Evolutionary conservation across 192 early-diverging fungal genomes (phyloP), one percentile per base, ranked within the genome.

Genomic region (Coemansia sp.): DNA sequence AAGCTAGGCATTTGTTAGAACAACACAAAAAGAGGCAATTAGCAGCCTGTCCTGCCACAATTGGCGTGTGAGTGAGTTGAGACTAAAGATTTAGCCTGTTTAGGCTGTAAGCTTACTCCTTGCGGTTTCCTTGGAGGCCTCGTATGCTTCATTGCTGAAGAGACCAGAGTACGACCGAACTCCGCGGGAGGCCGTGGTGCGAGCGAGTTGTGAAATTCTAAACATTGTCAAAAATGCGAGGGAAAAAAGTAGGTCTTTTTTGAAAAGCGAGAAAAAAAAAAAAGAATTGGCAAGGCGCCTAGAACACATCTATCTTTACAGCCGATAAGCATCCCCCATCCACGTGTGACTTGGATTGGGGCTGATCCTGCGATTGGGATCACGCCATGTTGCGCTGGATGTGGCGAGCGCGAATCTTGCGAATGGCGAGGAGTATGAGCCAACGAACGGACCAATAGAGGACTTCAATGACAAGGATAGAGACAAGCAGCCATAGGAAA

Each of bases 61-160:
- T 20, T 46, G 43, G n/a, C n/a, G 18, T 23, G 9, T 21, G 9
- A 14, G 40, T 1, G 40, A 8, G 18, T 46, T 46, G 43, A 46
- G 9, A 21, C 7, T 55, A 21, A 31, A 18, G 57, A 59, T 59
- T 37, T 58, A 16, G 13, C 31, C 28, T 10, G 5, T 48, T 8
- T 51, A 3, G 24, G 24, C 13, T 24, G 38, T 34, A 39, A 20
- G 62, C 76, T 69, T 78, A 78, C 76, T 48, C 55, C 64, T 71
- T 35, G 79, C 69, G 31, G 71, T 59, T 71, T 81, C 79, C 70
- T 76, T 75, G 55, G 79, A 67, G 3, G 69, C 73, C 59, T 60
- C 60, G 37, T 81, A 81, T 26, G 50, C 65, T 40, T 64, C 67
- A 43, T 62, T 67, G 59, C 63, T 72, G 59, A 59, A 76, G 16